Evolutionary conservation across 2,329 filamentous ascomycete species (phyloP).

Genomic region (Colletotrichum costaricense): DNA sequence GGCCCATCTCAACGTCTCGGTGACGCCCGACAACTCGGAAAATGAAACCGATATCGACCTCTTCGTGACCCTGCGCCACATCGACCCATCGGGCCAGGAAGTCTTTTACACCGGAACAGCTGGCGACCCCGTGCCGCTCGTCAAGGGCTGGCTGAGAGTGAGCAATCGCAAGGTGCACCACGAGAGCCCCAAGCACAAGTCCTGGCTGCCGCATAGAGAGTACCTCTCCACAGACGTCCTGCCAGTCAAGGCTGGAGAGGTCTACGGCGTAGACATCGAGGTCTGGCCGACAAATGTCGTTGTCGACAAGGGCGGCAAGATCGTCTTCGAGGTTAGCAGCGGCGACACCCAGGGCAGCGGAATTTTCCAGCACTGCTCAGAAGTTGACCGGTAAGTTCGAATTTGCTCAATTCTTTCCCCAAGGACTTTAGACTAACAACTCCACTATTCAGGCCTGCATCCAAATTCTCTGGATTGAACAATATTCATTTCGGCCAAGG

Average conservation of each 20-base stretch:
- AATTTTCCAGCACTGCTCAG: conserved; percentile 64
- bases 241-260: conserved; percentile 63
- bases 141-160: conserved; percentile 73
- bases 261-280: conserved; percentile 71
- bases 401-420: conserved; percentile 44
- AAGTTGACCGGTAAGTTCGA: conserved; percentile 56
- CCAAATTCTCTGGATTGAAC: conserved; percentile 57
- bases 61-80: conserved; percentile 71
- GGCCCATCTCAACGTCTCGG: conserved; percentile 72
- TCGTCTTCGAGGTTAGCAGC: conserved; percentile 66
- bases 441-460: conserved; percentile 57
- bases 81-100: conserved; percentile 64
- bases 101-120: conserved; percentile 74
- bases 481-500: conserved; percentile 63
- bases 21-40: conserved; percentile 62
- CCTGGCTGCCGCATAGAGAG: conserved; percentile 67
- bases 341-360: conserved; percentile 71
- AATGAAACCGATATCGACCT: conserved; percentile 67
- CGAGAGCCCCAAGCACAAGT: conserved; percentile 60
- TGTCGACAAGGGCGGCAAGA: conserved; percentile 54
- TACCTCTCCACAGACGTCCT: conserved; percentile 68
- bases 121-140: conserved; percentile 70
- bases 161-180: conserved; percentile 65
- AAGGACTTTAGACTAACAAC: conserved; percentile 49
- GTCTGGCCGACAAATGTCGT: conserved; percentile 74